phyloP scores from a whole-genome alignment of 1,284 basidiomycete genomes.

The Microbotryum intermedium region DNA sequence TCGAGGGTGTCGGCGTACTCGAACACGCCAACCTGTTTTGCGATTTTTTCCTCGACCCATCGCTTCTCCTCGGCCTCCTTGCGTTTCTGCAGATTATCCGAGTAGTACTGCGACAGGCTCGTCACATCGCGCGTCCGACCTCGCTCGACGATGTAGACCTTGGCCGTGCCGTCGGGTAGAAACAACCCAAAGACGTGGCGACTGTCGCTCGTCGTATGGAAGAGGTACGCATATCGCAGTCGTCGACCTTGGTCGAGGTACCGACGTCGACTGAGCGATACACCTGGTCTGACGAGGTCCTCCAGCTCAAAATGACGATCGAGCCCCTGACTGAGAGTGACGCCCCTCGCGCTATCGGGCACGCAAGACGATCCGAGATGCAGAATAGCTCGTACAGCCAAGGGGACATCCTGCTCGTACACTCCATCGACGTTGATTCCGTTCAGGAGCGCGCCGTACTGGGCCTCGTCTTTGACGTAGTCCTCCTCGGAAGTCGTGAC shows the following conservation, averaged over 20 bases:
- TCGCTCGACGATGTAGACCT: conserved; percentile 83
- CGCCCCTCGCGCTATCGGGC: conserved; percentile 52
- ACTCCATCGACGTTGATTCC: conserved; percentile 93
- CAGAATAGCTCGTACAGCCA: conserved; percentile 72
- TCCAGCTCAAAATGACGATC: conserved; percentile 74
- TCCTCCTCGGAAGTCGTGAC: conserved; percentile 74
- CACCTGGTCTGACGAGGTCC: conserved; percentile 61
- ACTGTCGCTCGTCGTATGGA: conserved; percentile 66
- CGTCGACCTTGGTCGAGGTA: conserved; percentile 60
- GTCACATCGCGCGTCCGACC: conserved; percentile 76
- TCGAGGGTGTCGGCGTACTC: conserved; percentile 63
- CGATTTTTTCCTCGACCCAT: conserved; percentile 27
- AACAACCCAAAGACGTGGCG: conserved; percentile 90
- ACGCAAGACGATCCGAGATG: conserved; percentile 76
- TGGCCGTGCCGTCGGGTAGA: conserved; percentile 58
- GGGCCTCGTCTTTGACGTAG: conserved; percentile 74
- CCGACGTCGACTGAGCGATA: conserved; percentile 53
- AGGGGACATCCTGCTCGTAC: conserved; percentile 86
- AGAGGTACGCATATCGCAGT: conserved; percentile 81
- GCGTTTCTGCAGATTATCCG: conserved; percentile 49
- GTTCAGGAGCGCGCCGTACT: conserved; percentile 86
- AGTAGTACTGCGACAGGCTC: conserved; percentile 66
- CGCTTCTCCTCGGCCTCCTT: conserved; percentile 33
- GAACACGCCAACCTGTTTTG: conserved; percentile 43
- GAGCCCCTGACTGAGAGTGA: conserved; percentile 76